Evolutionary conservation across 306 rosid species (phyloP), one percentile per base, ranked within the genome.

Genomic region (Lablab purpureus): DNA sequence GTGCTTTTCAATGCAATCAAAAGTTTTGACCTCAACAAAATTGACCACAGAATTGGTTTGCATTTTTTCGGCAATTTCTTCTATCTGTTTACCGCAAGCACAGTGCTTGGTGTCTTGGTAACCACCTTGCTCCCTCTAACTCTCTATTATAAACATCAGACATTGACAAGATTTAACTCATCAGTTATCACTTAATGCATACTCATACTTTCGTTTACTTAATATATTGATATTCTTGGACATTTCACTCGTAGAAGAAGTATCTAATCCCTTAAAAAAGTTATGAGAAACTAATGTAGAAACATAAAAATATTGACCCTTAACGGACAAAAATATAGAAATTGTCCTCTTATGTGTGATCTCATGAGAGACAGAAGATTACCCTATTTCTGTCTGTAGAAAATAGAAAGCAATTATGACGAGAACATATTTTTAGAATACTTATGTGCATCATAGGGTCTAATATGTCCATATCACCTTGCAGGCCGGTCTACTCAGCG

Each of bases 1-100:
- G 99, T 96, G 84, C 97, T 96, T 87, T 96, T 96, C 87, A 91
- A 96, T 81, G 99, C 99, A 32, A 91, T 93, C 80, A 87, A 96
- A 82, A 93, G 86, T 90, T 93, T 96, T 87, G 99, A 96, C 79
- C 88, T 96, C 62, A 83, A 83, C 54, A 81, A 83, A 14, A 25
- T 93, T 63, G 94, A 93, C 76, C 82, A 84, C 66, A 67, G 74
- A 72, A 76, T 82, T 62, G 97, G 85, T 46, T 85, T 93, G 63
- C 93, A 82, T 7, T 93, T 96, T 71, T 5, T 84, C 5, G 98
- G 96, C 70, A 96, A 83, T 85, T 90, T 96, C 88, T 72, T 91
- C 54, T 96, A 96, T 81, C 81, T 96, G 80, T 93, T 96, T 82
- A 36, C 58, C 11, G 66, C 93, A 28, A 96, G 99, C 87, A 93